Evolutionary conservation across 2,329 filamentous ascomycete genomes (phyloP), one percentile per base, ranked within the genome.

Genomic region (Verticillium isaacii): DNA sequence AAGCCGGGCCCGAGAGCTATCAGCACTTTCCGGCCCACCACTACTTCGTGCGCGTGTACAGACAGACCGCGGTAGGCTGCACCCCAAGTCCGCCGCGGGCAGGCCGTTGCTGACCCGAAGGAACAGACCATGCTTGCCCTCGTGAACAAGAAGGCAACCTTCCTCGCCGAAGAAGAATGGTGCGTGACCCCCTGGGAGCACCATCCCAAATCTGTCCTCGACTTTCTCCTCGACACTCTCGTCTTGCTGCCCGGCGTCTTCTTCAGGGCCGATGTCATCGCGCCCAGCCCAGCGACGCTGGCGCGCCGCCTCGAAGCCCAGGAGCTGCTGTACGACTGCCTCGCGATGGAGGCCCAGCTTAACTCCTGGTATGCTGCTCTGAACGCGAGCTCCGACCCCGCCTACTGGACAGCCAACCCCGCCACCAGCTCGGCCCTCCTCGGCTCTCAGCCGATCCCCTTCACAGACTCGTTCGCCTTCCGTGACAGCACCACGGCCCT

Each of bases 21-120:
- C 74, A 74, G 41, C 71, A 71, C 0, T 86, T 86, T 60, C 84
- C 84, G 2, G 75, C 80, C 12, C 84, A 86, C 62, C 83, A 86
- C 67, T 85, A 84, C 68, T 86, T 86, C 61, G 78, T 79, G 29
- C 77, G 83, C 12, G 76, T 86, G 5, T 86, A 82, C 65, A 79
- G 84, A 29, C 82, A 80, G 15, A 78, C 74, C 57, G 80, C 80
- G 56, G 83, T 85, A 74, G 74, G 82, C 75, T 8, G 50, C 12
- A 39, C 19, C n/a, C 14, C 9, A 39, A 23, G 23, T 19, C 9
- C n/a, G 9, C 17, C 9, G 23, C 34, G 12, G 29, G 29, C n/a
- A 11, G 25, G 56, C 12, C 11, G 45, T n/a, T 11, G 41, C 60
- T 59, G n/a, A 50, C 3, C 3, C 45, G n/a, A n/a, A 50, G 2